These are phyloP conservation scores for Podospora comata DNA, from an alignment of 495 filamentous ascomycete species.

Conservation along the genomic window DNA sequence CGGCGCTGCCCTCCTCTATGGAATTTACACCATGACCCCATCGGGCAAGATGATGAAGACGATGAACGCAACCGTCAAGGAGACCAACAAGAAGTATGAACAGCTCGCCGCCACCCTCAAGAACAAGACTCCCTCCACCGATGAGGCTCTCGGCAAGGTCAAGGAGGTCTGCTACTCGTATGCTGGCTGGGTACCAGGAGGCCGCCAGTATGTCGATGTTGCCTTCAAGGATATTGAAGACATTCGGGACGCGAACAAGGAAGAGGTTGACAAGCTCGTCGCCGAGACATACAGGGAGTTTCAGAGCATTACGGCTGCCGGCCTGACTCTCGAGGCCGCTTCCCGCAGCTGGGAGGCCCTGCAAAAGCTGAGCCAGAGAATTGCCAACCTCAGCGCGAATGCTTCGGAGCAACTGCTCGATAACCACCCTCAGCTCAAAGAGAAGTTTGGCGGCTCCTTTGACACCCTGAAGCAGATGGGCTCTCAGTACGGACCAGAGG, in stretches of 20 bases:
- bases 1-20: slow-evolving; percentile 38
- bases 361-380: slow-evolving; percentile 47
- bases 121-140: slow-evolving; percentile 54
- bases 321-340: slow-evolving; percentile 51
- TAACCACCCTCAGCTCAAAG: slow-evolving; percentile 64
- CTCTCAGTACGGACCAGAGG: slow-evolving; percentile 62
- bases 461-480: slow-evolving; percentile 62
- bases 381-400: slow-evolving; percentile 54
- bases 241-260: slow-evolving; percentile 54
- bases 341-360: slow-evolving; percentile 52
- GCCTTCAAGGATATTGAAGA: slow-evolving; percentile 62
- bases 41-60: slow-evolving; percentile 45
- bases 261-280: slow-evolving; percentile 62
- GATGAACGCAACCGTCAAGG: slow-evolving; percentile 47
- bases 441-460: slow-evolving; percentile 61
- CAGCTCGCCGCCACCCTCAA: slow-evolving; percentile 49
- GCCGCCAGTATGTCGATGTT: slow-evolving; percentile 54
- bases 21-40: slow-evolving; percentile 58
- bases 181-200: slow-evolving; percentile 65
- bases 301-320: slow-evolving; percentile 46
- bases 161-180: slow-evolving; percentile 58
- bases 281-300: slow-evolving; percentile 58
- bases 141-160: slow-evolving; percentile 56
- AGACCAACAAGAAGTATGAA: slow-evolving; percentile 52
- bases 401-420: slow-evolving; percentile 57